Base-by-base conservation (phyloP, 2,329 filamentous ascomycete species). In the Piedraia hortae region DNA sequence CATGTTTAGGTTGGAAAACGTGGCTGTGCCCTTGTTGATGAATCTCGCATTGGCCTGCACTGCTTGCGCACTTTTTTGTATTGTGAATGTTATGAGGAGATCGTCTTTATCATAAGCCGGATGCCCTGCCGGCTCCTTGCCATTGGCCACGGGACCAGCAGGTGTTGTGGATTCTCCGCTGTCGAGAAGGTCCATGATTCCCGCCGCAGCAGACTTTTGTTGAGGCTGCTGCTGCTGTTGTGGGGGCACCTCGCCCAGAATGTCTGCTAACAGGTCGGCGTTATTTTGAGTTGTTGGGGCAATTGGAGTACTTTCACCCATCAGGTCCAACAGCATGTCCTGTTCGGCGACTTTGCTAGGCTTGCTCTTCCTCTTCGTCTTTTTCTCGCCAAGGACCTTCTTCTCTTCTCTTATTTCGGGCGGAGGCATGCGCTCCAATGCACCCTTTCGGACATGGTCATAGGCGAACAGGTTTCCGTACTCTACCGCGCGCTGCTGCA, bases 381-480 rank as follows among this genome's bases (percentile, higher is more conserved):
- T 55, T 1, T 77, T 68, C 37, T 82, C 72, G 19, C 80, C 80
- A 10, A 97, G 55, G 3, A 91, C 80, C 28, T 82, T 61, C 24
- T 85, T 82, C 43, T 89, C 77, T 43, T 97, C 85, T 33, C 82
- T 77, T 38, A 97, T 93, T 44, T 93, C 82, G 5, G 85, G 85
- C 2, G 85, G 64, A 5, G 85, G 85, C 88, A 97, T 97, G 45
- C 85, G 88, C 48, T 97, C 85, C 6, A 97, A 53, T 3, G 97
- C 85, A 26, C 85, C 85, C 27, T 62, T 62, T 24, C 82, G 67
- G 25, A 97, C 73, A 28, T 77, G 57, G 34, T 97, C 80, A 37
- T 77, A 77, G 1, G 63, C 62, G 37, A 97, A 93, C n/a, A 97
- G 56, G 38, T 93, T 93, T 26, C 68, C 64, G 38, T 93, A 97